These are phyloP conservation scores for Dendrostoma leiphaemia DNA, from an alignment of 2,329 filamentous ascomycete genomes.

Conservation along the genomic window DNA sequence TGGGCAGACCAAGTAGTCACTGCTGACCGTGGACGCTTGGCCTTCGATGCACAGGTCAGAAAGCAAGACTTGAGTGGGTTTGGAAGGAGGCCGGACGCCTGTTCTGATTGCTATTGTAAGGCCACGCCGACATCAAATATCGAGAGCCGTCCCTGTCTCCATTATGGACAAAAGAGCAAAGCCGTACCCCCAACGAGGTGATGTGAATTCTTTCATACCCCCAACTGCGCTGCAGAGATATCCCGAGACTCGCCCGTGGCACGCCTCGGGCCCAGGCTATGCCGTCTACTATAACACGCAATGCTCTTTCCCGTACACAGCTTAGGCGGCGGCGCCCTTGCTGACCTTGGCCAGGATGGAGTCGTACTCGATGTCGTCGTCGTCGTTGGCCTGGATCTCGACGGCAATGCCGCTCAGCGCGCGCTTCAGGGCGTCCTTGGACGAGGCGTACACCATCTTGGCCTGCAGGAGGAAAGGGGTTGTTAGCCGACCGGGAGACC, in stretches of 20 bases:
- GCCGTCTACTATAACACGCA: constrained; percentile 14
- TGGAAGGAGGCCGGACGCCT: constrained; percentile 11
- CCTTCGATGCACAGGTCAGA: background rate
- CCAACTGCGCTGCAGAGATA: background rate
- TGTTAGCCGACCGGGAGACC: background rate
- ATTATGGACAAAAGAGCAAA: constrained; percentile 17
- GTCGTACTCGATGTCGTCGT: constrained; percentile 77
- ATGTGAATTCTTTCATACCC: constrained; percentile 4
- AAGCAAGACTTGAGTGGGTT: background rate
- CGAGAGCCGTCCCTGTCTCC: constrained; percentile 10
- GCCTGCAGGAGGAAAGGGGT: constrained; percentile 46
- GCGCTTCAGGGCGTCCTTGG: constrained; percentile 83
- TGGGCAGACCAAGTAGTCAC: background rate
- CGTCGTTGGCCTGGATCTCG: constrained; percentile 82
- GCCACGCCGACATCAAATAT: constrained; percentile 16
- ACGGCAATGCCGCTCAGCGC: constrained; percentile 70
- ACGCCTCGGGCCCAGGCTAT: background rate
- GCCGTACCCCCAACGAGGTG: constrained; percentile 10
- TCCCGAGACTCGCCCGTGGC: constrained; percentile 2
- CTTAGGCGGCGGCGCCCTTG: constrained; percentile 51
- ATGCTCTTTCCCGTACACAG: background rate
- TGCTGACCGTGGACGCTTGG: background rate
- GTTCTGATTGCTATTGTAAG: constrained; percentile 17
- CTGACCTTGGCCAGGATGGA: constrained; percentile 65
- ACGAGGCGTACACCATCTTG: constrained; percentile 89